Evolutionary conservation across 768 basidiomycete genomes (phyloP), one percentile per base, ranked within the genome.

Genomic region (Dioszegia aurantiaca): DNA sequence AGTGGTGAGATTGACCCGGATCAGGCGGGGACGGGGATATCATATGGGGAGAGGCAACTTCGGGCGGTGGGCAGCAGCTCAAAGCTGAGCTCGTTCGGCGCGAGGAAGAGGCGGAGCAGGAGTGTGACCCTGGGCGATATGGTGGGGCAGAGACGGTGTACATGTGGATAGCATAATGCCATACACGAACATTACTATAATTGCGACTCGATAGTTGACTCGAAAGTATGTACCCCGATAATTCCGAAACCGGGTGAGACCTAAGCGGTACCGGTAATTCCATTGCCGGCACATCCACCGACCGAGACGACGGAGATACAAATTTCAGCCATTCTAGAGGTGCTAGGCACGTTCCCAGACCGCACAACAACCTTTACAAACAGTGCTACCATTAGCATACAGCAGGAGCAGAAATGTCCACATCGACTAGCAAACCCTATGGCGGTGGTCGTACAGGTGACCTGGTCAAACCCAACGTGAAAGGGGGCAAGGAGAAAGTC

Each of bases 21-120:
- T 78, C 88, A 89, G 72, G 84, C 89, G 16, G 94, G 91, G 0
- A 92, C 89, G 61, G 95, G 95, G 21, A 91, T 99, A 43, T 90
- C 88, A 69, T 99, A 95, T 72, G 95, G 95, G 9, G 95, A 97
- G 76, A 83, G 95, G 59, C 88, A 91, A 23, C 80, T 98, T 30
- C 83, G 91, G 56, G 82, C 94, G 68, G 90, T 97, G 30, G 91
- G 87, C 61, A 90, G 88, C 74, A 88, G 87, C n/a, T 90, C 88
- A 69, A 84, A 88, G 56, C 79, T 92, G 67, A 90, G 89, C 73
- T 89, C 90, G 74, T 71, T 70, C 47, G 66, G 68, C 14, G 52
- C 60, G 36, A 56, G 46, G 52, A 46, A 53, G 39, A 58, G 57
- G 55, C 56, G 62, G 40, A 51, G 65, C 8, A 60, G 70, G 55